A percentile compares a stretch with the other conserved stretches of the same genome.
These are phyloP conservation scores for Curvularia sp. DNA, from an alignment of 2,329 filamentous ascomycete species.

Conservation along the genomic window DNA sequence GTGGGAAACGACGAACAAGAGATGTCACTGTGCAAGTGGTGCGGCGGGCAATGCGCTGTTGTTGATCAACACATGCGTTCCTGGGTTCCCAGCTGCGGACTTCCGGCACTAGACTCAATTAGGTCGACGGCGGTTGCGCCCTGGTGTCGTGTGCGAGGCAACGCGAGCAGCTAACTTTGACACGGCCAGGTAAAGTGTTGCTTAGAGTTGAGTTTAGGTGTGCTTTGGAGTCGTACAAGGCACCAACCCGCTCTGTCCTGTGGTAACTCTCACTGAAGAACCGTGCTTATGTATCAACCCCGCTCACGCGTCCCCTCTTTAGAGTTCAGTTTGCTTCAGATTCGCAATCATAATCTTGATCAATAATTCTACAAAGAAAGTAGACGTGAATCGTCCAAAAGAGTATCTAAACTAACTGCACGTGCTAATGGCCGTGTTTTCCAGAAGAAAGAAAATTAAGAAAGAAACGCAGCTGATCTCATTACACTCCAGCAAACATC, in stretches of 20 bases:
- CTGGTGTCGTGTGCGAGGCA: not conserved
- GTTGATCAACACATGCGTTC: slow-evolving; percentile 25
- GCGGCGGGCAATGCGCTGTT: slow-evolving; percentile 16
- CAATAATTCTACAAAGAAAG: not conserved
- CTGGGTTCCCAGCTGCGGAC: slow-evolving; percentile 22
- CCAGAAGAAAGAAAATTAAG: not conserved
- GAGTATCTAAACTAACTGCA: not conserved
- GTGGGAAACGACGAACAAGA: not conserved
- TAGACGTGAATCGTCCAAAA: not conserved
- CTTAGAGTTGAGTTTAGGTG: not conserved
- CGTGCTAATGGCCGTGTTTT: not conserved
- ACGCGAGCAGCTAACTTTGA: not conserved
- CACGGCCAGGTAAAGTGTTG: no score
- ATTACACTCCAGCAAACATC: not conserved
- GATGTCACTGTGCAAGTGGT: slow-evolving; percentile 13
- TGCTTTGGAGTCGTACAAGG: not conserved
- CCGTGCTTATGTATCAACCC: not conserved
- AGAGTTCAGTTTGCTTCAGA: not conserved
- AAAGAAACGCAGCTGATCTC: not conserved
- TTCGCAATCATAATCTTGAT: not conserved
- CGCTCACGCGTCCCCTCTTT: not conserved
- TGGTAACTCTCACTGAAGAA: not conserved
- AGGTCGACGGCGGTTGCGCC: slow-evolving; percentile 5
- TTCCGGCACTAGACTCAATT: slow-evolving; percentile 24
- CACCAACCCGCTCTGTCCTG: not conserved